A percentile compares a stretch with the other conserved stretches of the same genome.
These are phyloP conservation scores for Penicillium fimorum DNA, from an alignment of 495 filamentous ascomycete species.

Conservation along the genomic window DNA sequence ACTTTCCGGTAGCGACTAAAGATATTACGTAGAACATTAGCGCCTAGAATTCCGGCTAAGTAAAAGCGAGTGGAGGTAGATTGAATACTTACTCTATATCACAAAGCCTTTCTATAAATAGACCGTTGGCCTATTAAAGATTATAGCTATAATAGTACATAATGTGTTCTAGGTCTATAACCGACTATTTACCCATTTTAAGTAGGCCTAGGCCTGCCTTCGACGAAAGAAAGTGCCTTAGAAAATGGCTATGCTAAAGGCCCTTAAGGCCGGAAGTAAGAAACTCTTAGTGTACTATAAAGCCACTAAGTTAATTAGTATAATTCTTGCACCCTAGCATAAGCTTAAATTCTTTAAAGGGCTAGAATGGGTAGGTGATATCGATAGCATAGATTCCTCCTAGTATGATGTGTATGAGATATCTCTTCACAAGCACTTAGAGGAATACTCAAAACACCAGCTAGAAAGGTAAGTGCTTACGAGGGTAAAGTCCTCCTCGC, in stretches of 20 bases:
- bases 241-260: not conserved
- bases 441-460: not conserved
- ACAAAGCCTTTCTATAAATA: too few species aligned
- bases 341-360: not conserved
- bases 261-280: not conserved
- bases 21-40: too few species aligned
- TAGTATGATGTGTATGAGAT: not conserved
- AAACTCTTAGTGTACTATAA: not conserved
- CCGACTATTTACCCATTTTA: too few species aligned
- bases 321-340: not conserved
- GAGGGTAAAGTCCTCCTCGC: not conserved
- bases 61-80: too few species aligned
- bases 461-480: not conserved
- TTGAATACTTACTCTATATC: too few species aligned
- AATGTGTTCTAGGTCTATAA: too few species aligned
- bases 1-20: too few species aligned
- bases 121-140: too few species aligned
- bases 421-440: not conserved
- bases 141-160: too few species aligned
- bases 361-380: not conserved
- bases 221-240: too few species aligned
- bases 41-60: too few species aligned
- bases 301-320: not conserved
- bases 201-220: too few species aligned
- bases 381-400: not conserved